Evolutionary conservation across 257 asterid genomes (phyloP), one percentile per base, ranked within the genome.

Genomic region (Nemophila menziesii): DNA sequence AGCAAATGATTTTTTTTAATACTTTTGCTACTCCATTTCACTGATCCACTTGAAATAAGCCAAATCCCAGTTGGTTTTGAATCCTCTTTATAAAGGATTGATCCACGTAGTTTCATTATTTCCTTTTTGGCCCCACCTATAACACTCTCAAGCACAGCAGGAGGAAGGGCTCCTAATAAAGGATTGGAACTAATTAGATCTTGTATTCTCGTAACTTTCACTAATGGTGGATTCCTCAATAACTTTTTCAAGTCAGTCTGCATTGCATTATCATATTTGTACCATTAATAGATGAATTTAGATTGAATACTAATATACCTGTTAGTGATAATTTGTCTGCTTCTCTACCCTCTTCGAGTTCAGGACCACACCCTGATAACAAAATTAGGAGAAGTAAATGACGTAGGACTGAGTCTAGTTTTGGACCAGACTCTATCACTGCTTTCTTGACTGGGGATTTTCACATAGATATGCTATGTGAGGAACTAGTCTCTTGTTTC

Each of bases 191-290:
- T 61, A 51, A 85, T 62, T 60, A 79, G 60, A 67, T 90, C 94
- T 42, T 70, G 67, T 54, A 75, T 43, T 58, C 71, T 81, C 12
- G 94, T 87, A 60, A 59, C 50, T 71, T 76, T 90, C 39, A 74
- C 89, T 48, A 62, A 23, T 44, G 96, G 96, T 51, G 96, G 98
- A 56, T 85, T 90, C 43, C 96, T 50, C 51, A 79, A 45, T 52
- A 90, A 79, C 60, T 48, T 79, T 71, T 81, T 90, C 75, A 90
- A 67, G 82, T 81, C 96, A 17, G 81, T 74, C 98, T 85, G 82
- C 64, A 65, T 11, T 27, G 23, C n/a, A n/a, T n/a, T 38, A 24
- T 52, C 46, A 41, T 41, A 41, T 22, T 18, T 18, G 3, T 7
- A 23, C 33, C 44, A 51, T 10, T 24, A 16, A 39, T 38, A 56